Evolutionary conservation across 2,329 filamentous ascomycete species (phyloP), one percentile per base, ranked within the genome.

Genomic region (Biscogniauxia mediterranea): DNA sequence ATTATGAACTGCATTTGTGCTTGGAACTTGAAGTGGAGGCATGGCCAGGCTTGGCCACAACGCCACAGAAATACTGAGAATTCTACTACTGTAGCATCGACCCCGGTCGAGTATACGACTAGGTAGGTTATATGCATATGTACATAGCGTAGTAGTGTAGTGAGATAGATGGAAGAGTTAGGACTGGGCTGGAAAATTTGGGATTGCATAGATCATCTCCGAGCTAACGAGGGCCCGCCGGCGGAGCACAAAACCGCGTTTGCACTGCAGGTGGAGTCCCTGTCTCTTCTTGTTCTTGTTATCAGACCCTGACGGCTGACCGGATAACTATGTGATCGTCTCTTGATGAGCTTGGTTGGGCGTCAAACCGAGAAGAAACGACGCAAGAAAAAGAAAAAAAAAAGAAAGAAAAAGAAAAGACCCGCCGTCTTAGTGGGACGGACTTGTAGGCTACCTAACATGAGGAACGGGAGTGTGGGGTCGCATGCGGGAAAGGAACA

Each of bases 131-230:
- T 23, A 23, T 23, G 23, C 2, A 23, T 23, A 5, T 23, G 5
- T n/a, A n/a, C 62, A 58, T 61, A 65, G n/a, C n/a, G 53, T 61
- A 51, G 49, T 52, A 55, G 52, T 38, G 25, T 54, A 25, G 28
- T 51, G 54, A 58, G 58, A 52, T 46, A 58, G 58, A 52, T 46
- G 62, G 59, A 52, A 52, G 61, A 64, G 57, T 54, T 64, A 56
- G 58, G 57, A 65, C 62, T 54, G 55, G 54, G 61, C 62, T 62
- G 55, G 61, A 61, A 58, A 56, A 55, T 61, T 64, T 56, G 55
- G 54, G 57, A 49, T 32, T 52, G 64, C 62, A 63, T 61, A 63
- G 65, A 67, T 67, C 65, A 58, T 56, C 63, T 64, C 56, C 55
- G 52, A 61, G 65, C 65, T 60, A 65, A 61, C 60, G 25, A 54